Evolutionary conservation across 2,329 filamentous ascomycete genomes (phyloP).

Genomic region (Dothidotthia symphoricarpi): DNA sequence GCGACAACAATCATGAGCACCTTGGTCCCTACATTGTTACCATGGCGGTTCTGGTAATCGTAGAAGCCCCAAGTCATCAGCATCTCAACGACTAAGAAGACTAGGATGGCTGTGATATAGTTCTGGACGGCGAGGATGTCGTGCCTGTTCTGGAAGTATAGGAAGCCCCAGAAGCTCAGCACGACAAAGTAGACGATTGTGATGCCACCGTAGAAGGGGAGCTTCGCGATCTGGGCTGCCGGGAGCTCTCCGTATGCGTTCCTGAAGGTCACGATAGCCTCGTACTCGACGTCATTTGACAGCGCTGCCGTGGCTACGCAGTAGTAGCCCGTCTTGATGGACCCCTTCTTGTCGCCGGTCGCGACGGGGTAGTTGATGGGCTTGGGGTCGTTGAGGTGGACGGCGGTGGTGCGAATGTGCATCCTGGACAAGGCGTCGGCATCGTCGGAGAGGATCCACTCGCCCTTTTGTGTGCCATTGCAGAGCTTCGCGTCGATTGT

Average conservation of each 20-base stretch:
- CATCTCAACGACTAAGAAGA: constrained; percentile 94
- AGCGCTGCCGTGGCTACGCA: constrained; percentile 80
- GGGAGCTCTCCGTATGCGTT: constrained; percentile 96
- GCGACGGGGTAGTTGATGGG: constrained; percentile 79
- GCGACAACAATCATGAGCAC: constrained; percentile 88
- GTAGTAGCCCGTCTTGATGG: constrained; percentile 84
- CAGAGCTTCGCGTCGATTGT: constrained; percentile 70
- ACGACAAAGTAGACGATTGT: constrained; percentile 91
- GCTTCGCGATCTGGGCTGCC: constrained; percentile 91
- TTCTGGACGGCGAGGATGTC: constrained; percentile 98
- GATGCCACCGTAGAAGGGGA: constrained; percentile 94
- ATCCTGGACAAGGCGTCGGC: constrained; percentile 69
- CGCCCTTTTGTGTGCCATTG: constrained; percentile 71
- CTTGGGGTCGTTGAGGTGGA: constrained; percentile 74
- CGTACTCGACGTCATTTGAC: constrained; percentile 65
- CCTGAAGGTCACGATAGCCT: constrained; percentile 82
- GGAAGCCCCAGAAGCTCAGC: constrained; percentile 83
- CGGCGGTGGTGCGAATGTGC: constrained; percentile 72
- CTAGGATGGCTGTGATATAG: constrained; percentile 94
- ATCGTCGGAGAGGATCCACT: constrained; percentile 79
- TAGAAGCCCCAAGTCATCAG: constrained; percentile 99
- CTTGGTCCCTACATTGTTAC: constrained; percentile 78
- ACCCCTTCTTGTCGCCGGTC: constrained; percentile 24
- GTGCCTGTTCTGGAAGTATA: constrained; percentile 90
- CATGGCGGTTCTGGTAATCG: constrained; percentile 90